Conservation (phyloP, 225 moss, liverwort and hornwort genomes). For the Polytrichum commune region DNA sequence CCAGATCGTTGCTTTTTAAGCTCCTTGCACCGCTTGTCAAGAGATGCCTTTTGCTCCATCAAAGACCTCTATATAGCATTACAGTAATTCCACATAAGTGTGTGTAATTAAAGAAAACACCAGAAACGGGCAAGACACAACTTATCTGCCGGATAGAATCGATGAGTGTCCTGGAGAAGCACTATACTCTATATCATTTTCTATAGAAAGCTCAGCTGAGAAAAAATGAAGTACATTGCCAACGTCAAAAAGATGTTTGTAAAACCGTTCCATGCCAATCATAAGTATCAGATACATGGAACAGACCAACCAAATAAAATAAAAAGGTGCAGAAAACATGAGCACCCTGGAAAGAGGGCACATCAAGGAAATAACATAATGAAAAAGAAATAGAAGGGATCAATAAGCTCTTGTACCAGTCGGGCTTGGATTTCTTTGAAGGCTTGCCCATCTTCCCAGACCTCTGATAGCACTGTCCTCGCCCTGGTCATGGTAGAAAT, state of each 20-base stretch:
- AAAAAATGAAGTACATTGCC: no score
- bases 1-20: conserved; percentile 79
- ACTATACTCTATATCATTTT: no score
- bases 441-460: conserved; percentile 96
- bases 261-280: no score
- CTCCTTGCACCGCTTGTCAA: conserved; percentile 82
- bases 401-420: conserved; percentile 42
- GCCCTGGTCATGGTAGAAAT: conserved; percentile 46
- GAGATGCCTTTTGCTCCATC: conserved; percentile 72
- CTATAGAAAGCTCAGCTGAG: no score
- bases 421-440: conserved; percentile 88
- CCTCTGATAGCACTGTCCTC: conserved; percentile 90
- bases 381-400: conserved; percentile 11
- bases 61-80: conserved; percentile 38
- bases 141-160: no score
- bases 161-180: no score
- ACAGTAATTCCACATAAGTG: no score
- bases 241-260: no score
- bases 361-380: not conserved
- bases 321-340: not conserved
- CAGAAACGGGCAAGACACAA: no score
- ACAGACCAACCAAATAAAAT: conserved; percentile 7
- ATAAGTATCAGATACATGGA: not conserved
- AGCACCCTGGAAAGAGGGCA: not conserved
- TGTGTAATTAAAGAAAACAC: no score